phyloP scores from a whole-genome alignment of 2,329 filamentous ascomycete genomes.

The Penicillium sp. region DNA sequence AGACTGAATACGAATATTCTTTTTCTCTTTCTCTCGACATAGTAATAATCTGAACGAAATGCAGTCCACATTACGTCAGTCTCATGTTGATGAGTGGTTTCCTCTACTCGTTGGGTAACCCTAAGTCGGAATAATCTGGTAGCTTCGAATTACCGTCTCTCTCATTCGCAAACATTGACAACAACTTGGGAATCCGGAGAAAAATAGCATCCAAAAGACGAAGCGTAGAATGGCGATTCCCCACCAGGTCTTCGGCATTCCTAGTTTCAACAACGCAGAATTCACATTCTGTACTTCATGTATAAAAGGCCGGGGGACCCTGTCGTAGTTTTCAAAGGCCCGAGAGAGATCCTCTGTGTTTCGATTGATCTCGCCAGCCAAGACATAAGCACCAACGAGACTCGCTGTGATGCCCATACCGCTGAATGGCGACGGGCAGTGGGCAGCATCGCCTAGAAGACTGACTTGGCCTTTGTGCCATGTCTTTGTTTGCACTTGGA shows the following conservation, averaged over 20 bases:
- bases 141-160: constrained; percentile 20
- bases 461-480: constrained; percentile 33
- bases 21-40: not conserved
- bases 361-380: constrained; percentile 51
- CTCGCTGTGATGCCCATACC: constrained; percentile 38
- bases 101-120: not conserved
- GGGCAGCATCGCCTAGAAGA: constrained; percentile 43
- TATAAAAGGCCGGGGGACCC: constrained; percentile 24
- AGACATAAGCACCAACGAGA: constrained; percentile 50
- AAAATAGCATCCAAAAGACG: constrained; percentile 7
- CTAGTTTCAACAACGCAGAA: constrained; percentile 9
- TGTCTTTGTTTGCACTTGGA: constrained; percentile 34
- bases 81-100: not conserved
- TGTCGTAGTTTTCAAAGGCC: constrained; percentile 25
- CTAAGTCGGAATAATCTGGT: constrained; percentile 20
- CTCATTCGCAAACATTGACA: constrained; percentile 16
- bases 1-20: not conserved
- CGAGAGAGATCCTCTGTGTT: constrained; percentile 17
- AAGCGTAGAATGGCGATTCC: constrained; percentile 19
- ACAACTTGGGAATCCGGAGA: constrained; percentile 16
- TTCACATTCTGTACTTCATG: constrained; percentile 20
- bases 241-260: constrained; percentile 19
- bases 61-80: not conserved
- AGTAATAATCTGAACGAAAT: not conserved
- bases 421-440: constrained; percentile 34